Evolutionary conservation across 2,329 filamentous ascomycete species (phyloP).

Genomic region (Trichophaea hybrida): DNA sequence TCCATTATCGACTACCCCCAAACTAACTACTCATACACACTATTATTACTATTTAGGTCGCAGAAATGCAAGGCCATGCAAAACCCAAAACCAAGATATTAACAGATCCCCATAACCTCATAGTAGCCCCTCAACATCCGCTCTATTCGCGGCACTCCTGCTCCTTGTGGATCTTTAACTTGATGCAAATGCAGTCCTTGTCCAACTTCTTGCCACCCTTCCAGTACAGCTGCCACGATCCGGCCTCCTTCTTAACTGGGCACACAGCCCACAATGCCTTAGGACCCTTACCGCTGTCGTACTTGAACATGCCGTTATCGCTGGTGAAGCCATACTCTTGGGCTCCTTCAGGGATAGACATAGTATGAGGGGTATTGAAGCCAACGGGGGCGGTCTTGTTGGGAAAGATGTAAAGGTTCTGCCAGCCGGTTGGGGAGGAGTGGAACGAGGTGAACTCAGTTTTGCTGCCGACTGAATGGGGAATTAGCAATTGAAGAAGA

Average conservation of each 20-base stretch:
- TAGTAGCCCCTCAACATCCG: too few species aligned
- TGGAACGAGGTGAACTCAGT: conserved; percentile 17
- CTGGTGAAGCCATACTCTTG: conserved; percentile 3
- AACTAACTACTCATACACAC: too few species aligned
- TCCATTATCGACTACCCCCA: too few species aligned
- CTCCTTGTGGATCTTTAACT: not conserved
- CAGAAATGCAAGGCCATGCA: too few species aligned
- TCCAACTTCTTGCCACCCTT: conserved; percentile 5
- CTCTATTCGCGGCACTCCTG: not conserved
- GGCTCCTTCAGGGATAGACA: conserved; percentile 5
- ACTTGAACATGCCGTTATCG: not conserved
- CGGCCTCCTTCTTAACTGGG: not conserved
- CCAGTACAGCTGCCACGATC: conserved; percentile 15
- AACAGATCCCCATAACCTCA: too few species aligned
- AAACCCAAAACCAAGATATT: too few species aligned
- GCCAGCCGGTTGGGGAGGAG: conserved; percentile 12
- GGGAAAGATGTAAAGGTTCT: conserved; percentile 11
- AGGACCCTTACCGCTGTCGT: not conserved
- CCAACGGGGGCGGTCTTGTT: conserved; percentile 11
- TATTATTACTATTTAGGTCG: too few species aligned
- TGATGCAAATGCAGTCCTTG: not conserved
- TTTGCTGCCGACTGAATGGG: not conserved
- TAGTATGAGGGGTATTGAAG: conserved; percentile 16
- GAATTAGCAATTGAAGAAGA: not conserved
- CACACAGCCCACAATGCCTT: conserved; percentile 13